Base-by-base conservation (phyloP, 768 basidiomycete species). In the Leucocoprinus birnbaumii region DNA sequence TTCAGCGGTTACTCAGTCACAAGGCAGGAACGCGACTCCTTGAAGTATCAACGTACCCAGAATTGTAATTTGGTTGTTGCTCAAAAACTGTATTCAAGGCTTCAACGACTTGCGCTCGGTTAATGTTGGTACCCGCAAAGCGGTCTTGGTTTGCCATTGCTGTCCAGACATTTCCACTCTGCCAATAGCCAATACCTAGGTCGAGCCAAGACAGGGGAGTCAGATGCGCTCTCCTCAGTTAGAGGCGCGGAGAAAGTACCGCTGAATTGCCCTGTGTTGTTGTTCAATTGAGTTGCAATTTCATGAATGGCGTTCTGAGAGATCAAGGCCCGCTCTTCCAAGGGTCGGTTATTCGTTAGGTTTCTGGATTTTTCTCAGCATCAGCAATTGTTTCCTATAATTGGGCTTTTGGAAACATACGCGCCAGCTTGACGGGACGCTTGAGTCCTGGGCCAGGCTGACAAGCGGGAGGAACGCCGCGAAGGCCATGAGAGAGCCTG, bases 131-230 rank as follows among this genome's bases (percentile, higher is more conserved):
- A 16, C 66, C 65, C 2, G 74, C 65, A 11, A 70, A 64, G 25
- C 68, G 61, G 56, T 80, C 79, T 34, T 77, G 74, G 44, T 80
- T 78, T 1, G 77, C 80, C 67, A 78, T 69, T n/a, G 72, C 74
- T 16, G 79, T 76, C 65, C 70, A 78, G 8, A 74, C 79, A 49
- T 82, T 83, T 1, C 69, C 81, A 21, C 77, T 68, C 59, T 81
- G 79, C 80, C 81, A 82, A 56, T 72, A 81, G 37, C 77, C 72
- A 38, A 83, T 73, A 6, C 75, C 80, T 79, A 10, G n/a, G 27
- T 26, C 24, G 5, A 26, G 1, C 6, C 35, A 35, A 25, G 48
- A 22, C 14, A 18, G 14, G 57, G 35, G 13, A 26, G 5, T 2
- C 18, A 54, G 43, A 40, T 18, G 14, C 21, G 38, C 14, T n/a